Conservation (phyloP, 148 eudicot genomes). For the Chenopodium formosanum region DNA sequence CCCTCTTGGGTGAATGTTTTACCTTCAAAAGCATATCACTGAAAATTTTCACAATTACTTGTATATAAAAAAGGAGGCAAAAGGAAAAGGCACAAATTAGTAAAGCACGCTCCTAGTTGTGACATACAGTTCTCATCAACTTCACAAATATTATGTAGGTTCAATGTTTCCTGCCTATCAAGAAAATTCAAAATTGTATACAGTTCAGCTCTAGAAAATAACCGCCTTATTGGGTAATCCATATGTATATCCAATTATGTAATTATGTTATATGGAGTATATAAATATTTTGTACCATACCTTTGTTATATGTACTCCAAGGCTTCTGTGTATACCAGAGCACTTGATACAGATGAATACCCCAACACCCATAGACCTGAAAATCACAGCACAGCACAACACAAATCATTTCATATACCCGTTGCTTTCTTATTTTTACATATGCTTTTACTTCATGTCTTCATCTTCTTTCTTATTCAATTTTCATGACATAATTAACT, state of each 20-base stretch:
- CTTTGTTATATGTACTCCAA: conserved; percentile 94
- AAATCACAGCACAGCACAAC: conserved; percentile 16
- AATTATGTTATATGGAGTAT: not conserved
- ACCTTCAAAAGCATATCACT: not conserved
- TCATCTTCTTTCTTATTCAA: not conserved
- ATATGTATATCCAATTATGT: not conserved
- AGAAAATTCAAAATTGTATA: not conserved
- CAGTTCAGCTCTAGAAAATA: not conserved
- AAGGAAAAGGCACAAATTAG: not conserved
- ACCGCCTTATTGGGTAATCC: not conserved
- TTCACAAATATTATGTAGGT: not conserved
- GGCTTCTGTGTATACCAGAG: conserved; percentile 97
- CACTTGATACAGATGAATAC: conserved; percentile 94
- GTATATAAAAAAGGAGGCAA: not conserved
- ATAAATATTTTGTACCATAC: conserved; percentile 29
- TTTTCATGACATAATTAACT: not conserved
- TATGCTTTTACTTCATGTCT: not conserved
- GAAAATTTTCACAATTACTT: not conserved
- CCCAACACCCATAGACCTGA: conserved; percentile 78
- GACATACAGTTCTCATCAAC: not conserved
- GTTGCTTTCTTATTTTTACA: not conserved
- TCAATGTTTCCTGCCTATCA: not conserved
- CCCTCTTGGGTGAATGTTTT: not conserved
- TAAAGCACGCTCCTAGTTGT: not conserved
- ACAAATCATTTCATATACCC: not conserved